Conservation (phyloP, 108 stramenopile genomes). For the Aurantiochytrium sp. region DNA sequence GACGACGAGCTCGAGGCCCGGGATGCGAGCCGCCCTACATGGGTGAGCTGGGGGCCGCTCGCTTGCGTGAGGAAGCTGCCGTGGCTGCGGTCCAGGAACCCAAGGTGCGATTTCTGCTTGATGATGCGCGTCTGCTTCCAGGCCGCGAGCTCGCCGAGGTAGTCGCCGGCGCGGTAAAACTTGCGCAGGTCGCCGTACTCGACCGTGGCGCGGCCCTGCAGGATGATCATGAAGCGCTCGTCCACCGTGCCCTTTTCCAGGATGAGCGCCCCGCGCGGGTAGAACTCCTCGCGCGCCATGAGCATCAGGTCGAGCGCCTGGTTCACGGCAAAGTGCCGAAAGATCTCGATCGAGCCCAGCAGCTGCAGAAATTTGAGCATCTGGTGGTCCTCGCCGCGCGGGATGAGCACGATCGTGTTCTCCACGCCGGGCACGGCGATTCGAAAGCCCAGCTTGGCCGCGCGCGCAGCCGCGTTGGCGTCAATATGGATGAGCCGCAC, state of each 20-base stretch:
- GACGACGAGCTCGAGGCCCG: too few species aligned
- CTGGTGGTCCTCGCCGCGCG: conserved; percentile 24
- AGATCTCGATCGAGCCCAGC: conserved; percentile 41
- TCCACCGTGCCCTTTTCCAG: conserved; percentile 25
- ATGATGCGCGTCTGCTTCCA: conserved; percentile 23
- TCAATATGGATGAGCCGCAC: conserved; percentile 42
- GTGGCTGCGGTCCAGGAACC: not conserved
- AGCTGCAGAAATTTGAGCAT: conserved; percentile 41
- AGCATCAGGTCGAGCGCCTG: conserved; percentile 48
- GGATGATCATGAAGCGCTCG: conserved; percentile 35
- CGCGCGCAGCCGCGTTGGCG: conserved; percentile 30
- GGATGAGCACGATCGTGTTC: conserved; percentile 43
- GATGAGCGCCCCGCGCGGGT: conserved; percentile 31
- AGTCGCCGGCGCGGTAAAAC: conserved; percentile 35
- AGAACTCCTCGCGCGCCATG: conserved; percentile 27
- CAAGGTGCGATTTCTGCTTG: not conserved
- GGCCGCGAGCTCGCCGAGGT: conserved; percentile 37
- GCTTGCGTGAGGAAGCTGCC: not conserved
- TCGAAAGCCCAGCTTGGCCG: conserved; percentile 19
- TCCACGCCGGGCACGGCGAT: conserved; percentile 42
- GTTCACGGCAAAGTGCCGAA: conserved; percentile 33
- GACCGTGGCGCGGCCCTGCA: not conserved
- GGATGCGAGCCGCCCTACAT: too few species aligned
- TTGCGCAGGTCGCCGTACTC: not conserved
- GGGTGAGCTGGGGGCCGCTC: not conserved